phyloP scores from a whole-genome alignment of 306 rosid species.

The Canavalia gladiata region DNA sequence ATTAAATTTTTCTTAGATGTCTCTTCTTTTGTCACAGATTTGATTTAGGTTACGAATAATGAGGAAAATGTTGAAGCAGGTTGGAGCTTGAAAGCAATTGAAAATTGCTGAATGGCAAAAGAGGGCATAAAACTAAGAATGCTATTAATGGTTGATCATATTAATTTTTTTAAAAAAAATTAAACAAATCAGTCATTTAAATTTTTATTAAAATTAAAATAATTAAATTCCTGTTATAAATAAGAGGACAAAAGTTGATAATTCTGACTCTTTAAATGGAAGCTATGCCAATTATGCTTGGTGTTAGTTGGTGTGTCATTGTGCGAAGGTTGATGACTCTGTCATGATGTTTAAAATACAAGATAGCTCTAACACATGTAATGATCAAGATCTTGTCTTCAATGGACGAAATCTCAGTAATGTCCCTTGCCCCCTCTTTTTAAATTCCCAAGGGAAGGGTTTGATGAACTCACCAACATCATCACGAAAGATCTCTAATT shows the following conservation, averaged over 20 bases:
- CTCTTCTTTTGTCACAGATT: not conserved
- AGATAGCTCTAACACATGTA: slow-evolving; percentile 28
- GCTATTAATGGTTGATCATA: no score
- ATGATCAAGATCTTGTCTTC: slow-evolving; percentile 41
- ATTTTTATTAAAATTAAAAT: no score
- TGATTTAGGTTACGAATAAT: not conserved
- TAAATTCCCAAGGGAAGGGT: slow-evolving; percentile 26
- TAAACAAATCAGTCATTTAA: no score
- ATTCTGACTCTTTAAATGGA: slow-evolving; percentile 12
- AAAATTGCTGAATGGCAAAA: slow-evolving; percentile 16
- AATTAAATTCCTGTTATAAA: not conserved
- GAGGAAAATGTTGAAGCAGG: not conserved
- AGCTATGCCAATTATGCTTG: slow-evolving; percentile 28
- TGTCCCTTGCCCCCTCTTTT: slow-evolving; percentile 10
- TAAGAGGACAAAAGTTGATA: slow-evolving; percentile 32
- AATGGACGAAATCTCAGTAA: slow-evolving; percentile 44
- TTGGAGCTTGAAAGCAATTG: not conserved
- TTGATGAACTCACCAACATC: slow-evolving; percentile 23
- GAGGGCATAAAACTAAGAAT: not conserved
- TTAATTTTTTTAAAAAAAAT: no score
- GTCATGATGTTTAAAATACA: slow-evolving; percentile 5
- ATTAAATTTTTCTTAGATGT: not conserved
- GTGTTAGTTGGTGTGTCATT: slow-evolving; percentile 18
- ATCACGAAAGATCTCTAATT: slow-evolving; percentile 47
- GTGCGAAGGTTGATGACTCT: slow-evolving; percentile 18